phyloP scores from a whole-genome alignment of 345 rosid genomes.

The Eucalyptus regnans region DNA sequence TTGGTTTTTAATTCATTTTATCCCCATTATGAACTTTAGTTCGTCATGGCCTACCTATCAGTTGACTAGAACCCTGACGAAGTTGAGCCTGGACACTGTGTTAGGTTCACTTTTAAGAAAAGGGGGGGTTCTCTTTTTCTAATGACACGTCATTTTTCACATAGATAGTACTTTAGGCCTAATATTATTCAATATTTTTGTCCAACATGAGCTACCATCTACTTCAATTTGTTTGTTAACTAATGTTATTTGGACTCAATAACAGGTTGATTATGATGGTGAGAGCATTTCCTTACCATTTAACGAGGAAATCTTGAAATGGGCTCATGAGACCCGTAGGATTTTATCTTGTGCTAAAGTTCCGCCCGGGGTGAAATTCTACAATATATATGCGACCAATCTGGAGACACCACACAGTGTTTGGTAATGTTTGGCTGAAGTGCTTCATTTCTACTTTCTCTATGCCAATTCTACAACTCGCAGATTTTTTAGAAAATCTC shows the following conservation, averaged over 20 bases:
- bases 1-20: background rate
- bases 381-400: constrained; percentile 78
- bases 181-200: background rate
- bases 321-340: constrained; percentile 64
- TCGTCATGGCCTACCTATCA: background rate
- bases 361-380: constrained; percentile 81
- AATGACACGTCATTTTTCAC: background rate
- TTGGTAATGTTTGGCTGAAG: constrained; percentile 38
- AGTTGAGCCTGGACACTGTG: background rate
- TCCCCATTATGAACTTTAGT: background rate
- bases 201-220: background rate
- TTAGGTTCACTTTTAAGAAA: background rate
- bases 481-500: background rate
- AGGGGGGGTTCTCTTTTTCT: background rate
- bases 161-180: background rate
- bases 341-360: constrained; percentile 52
- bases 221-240: background rate
- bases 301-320: constrained; percentile 74
- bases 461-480: background rate
- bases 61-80: background rate
- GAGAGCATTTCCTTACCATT: constrained; percentile 60
- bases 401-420: constrained; percentile 87
- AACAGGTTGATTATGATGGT: constrained; percentile 61
- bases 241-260: background rate
- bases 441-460: background rate